A percentile compares a stretch with the other conserved stretches of the same genome.
Evolutionary conservation across 768 basidiomycete species (phyloP).

Genomic region (Pleurotus giganteus): DNA sequence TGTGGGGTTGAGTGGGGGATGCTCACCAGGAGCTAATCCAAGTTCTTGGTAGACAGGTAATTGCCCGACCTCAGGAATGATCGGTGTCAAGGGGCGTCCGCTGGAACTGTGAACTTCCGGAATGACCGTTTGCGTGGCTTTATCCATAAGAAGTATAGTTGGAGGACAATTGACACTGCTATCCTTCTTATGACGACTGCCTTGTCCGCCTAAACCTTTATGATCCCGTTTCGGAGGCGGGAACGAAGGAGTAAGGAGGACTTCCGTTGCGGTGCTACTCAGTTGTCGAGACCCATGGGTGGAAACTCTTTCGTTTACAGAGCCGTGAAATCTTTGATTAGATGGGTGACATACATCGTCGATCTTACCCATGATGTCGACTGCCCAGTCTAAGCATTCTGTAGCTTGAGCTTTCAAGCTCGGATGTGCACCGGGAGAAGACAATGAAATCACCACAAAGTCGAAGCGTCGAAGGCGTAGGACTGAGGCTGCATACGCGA

Average conservation of each 20-base stretch:
- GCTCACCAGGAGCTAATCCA: too few species aligned
- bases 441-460: conserved; percentile 48
- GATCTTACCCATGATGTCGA: conserved; percentile 30
- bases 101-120: background rate
- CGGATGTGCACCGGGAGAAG: conserved; percentile 29
- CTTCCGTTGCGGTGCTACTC: background rate
- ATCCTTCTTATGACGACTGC: background rate
- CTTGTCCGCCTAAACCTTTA: background rate
- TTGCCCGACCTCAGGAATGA: background rate
- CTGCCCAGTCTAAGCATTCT: conserved; percentile 47
- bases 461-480: conserved; percentile 52
- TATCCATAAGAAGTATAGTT: background rate
- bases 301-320: background rate
- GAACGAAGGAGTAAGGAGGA: background rate
- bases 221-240: background rate
- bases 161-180: background rate
- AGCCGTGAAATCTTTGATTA: background rate
- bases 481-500: conserved; percentile 59
- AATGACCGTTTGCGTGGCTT: background rate
- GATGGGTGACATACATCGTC: conserved; percentile 10
- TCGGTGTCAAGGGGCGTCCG: background rate
- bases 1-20: background rate
- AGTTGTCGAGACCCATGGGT: background rate
- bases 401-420: conserved; percentile 57
- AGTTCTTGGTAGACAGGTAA: background rate